Percentiles rank a stretch among this genome's conserved stretches.
phyloP scores from a whole-genome alignment of 495 filamentous ascomycete genomes.

The Aspergillus sclerotiicarbonarius region DNA sequence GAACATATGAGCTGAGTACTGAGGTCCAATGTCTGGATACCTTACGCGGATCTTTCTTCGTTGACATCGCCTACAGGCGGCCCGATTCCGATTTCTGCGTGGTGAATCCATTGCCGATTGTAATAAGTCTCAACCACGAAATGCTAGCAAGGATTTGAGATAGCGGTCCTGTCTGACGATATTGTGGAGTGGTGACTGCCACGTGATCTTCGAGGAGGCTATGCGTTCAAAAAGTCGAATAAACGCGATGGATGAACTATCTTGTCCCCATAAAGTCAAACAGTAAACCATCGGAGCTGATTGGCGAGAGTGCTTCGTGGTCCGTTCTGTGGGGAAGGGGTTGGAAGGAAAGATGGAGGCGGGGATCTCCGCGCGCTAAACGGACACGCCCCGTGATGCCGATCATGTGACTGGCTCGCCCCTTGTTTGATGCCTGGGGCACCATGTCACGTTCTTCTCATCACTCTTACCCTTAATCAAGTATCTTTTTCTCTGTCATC shows the following conservation, averaged over 20 bases:
- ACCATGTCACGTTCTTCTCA: too few species aligned
- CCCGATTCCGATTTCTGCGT: constrained; percentile 31
- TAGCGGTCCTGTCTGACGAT: background rate
- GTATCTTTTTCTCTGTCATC: too few species aligned
- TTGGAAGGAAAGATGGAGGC: background rate
- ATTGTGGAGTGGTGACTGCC: too few species aligned
- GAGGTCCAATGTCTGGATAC: background rate
- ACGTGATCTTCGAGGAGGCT: too few species aligned
- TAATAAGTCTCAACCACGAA: too few species aligned
- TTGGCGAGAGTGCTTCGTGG: too few species aligned
- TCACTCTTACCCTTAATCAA: too few species aligned
- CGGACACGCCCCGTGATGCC: background rate
- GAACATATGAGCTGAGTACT: constrained; percentile 1
- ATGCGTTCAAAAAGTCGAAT: too few species aligned
- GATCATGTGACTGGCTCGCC: background rate
- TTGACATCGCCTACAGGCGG: constrained; percentile 42
- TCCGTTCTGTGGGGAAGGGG: background rate
- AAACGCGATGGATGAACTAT: too few species aligned
- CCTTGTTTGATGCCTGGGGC: background rate
- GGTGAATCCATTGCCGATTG: constrained; percentile 39
- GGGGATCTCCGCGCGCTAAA: background rate
- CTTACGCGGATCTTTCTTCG: constrained; percentile 35
- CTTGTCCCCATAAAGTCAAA: too few species aligned
- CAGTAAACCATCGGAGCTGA: too few species aligned
- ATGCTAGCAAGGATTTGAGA: too few species aligned